These are phyloP conservation scores for Penicillium carneum DNA, from an alignment of 2,329 filamentous ascomycete genomes.

Conservation along the genomic window DNA sequence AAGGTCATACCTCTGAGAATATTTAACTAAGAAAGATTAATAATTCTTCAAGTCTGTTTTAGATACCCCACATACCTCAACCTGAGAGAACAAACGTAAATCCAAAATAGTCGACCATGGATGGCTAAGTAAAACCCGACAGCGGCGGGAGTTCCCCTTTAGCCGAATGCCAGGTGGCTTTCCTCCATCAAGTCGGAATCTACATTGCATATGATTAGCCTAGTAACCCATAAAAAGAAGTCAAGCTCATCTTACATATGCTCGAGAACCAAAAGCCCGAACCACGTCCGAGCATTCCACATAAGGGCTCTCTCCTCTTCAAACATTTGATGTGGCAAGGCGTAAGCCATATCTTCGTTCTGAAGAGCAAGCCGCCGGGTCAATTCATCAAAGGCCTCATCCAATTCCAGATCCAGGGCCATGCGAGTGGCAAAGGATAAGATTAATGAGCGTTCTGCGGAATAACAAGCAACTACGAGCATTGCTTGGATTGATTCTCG, in stretches of 20 bases:
- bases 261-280: constrained; percentile 61
- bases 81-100: constrained; percentile 61
- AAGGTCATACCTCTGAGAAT: constrained; percentile 45
- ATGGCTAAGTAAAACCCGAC: constrained; percentile 56
- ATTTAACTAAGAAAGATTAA: constrained; percentile 47
- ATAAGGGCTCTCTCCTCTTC: constrained; percentile 45
- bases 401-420: constrained; percentile 58
- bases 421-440: constrained; percentile 60
- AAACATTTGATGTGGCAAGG: constrained; percentile 24
- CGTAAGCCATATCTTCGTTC: constrained; percentile 30
- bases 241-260: constrained; percentile 49
- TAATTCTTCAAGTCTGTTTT: not conserved
- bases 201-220: constrained; percentile 5
- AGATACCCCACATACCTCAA: constrained; percentile 47
- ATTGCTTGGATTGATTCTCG: constrained; percentile 62
- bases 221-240: not conserved
- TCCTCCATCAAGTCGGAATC: constrained; percentile 56
- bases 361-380: constrained; percentile 40
- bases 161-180: constrained; percentile 53
- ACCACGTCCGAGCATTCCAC: constrained; percentile 59
- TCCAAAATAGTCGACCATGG: constrained; percentile 57
- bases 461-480: constrained; percentile 61
- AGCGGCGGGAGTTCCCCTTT: constrained; percentile 52
- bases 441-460: constrained; percentile 60
- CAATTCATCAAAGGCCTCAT: constrained; percentile 54